Evolutionary conservation across 495 filamentous ascomycete species (phyloP), one percentile per base, ranked within the genome.

Genomic region (Penicillium lagena): DNA sequence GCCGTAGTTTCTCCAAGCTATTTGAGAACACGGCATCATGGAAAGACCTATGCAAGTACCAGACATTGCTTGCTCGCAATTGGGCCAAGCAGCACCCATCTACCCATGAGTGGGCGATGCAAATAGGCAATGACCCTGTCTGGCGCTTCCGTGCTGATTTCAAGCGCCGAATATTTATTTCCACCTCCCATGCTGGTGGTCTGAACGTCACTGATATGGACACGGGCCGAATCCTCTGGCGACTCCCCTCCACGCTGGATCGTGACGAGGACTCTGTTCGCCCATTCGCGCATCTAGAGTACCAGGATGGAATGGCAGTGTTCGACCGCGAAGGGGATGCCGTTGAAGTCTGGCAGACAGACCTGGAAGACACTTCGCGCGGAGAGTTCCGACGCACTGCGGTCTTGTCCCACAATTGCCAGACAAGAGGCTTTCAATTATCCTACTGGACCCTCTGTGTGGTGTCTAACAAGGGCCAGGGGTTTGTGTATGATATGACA

Each of bases 401-500:
- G 3, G 36, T 62, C 12, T 44, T 70, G 46, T 49, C 61, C 11
- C 66, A 70, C 40, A 48, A 61, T 42, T 64, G 62, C 32, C 60
- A 66, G 37, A 68, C 64, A 1, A 54, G 66, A 56, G 66, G 66
- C 9, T 70, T 70, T 39, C 66, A 70, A 39, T 36, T 70, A 28
- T 68, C 64, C 0, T 53, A 66, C 40, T 59, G 47, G 50, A 70
- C 64, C 0, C 63, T 70, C 2, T 70, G 66, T 35, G 66, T 70
- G 33, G 66, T 70, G 1, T 70, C 66, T 1, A 68, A 49, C 29
- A 15, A 63, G 42, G 66, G 63, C 10, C 55, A 63, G 12, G 66
- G 66, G 0, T 70, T 70, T 41, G 64, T 70, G 0, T 70, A 68
- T 43, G 66, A 70, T 35, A 68, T 70, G 66, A 61, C 56, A 1